A percentile compares a stretch with the other conserved stretches of the same genome.
Evolutionary conservation across 106 monocot genomes (phyloP).

Genomic region (Dioscorea alata): DNA sequence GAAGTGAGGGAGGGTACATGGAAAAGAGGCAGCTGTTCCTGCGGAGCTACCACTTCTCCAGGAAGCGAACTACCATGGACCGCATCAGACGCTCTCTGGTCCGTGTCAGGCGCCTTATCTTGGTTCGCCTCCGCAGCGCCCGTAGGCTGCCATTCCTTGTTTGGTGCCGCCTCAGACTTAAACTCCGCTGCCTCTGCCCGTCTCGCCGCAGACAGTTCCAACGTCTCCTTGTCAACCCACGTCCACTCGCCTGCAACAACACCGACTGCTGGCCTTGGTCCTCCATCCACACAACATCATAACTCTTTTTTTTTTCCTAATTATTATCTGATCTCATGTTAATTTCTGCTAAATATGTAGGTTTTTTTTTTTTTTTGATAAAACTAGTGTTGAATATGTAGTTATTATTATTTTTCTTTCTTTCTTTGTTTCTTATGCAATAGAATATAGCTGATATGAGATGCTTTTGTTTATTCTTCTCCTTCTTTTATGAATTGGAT

Average conservation of each 20-base stretch:
- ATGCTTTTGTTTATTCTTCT: not conserved
- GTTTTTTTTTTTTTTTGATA: not conserved
- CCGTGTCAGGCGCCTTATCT: constrained; percentile 28
- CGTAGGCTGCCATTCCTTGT: constrained; percentile 22
- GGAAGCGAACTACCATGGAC: constrained; percentile 14
- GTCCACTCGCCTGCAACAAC: not conserved
- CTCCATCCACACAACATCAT: not conserved
- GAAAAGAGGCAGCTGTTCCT: constrained; percentile 66
- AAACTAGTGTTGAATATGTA: not conserved
- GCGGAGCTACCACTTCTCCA: constrained; percentile 65
- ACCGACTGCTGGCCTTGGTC: not conserved
- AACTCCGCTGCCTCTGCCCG: not conserved
- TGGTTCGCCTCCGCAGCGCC: constrained; percentile 24
- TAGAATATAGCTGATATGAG: not conserved
- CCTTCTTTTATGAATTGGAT: too few relatives aligned
- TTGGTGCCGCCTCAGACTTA: constrained; percentile 16
- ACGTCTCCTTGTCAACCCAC: not conserved
- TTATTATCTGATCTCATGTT: not conserved
- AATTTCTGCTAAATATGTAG: not conserved
- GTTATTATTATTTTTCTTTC: not conserved
- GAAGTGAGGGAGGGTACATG: constrained; percentile 1
- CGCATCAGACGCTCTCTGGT: constrained; percentile 18
- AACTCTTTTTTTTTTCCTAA: not conserved
- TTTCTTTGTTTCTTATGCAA: not conserved
- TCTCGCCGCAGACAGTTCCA: not conserved